A percentile compares a stretch with the other conserved stretches of the same genome.
These are phyloP conservation scores for Scheffersomyces lignosus DNA, from an alignment of 805 yeast genomes.

Conservation along the genomic window DNA sequence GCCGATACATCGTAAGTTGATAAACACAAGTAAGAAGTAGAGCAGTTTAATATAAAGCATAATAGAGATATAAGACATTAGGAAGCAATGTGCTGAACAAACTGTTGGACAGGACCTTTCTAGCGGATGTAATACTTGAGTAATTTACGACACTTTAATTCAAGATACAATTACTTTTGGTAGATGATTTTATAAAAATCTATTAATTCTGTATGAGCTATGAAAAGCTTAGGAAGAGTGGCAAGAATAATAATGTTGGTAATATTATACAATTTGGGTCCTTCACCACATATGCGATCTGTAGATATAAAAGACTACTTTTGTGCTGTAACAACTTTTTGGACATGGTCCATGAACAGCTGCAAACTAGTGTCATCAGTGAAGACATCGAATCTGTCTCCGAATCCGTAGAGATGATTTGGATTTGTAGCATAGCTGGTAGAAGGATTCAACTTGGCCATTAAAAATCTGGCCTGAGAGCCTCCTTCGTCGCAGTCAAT, in stretches of 20 bases:
- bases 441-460: constrained; percentile 69
- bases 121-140: no score
- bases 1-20: background rate
- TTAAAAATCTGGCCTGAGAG: constrained; percentile 69
- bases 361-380: constrained; percentile 64
- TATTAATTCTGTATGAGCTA: no score
- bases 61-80: background rate
- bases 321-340: constrained; percentile 27
- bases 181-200: no score
- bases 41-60: background rate
- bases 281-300: no score
- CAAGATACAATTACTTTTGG: no score
- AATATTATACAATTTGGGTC: no score
- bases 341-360: constrained; percentile 55
- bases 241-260: no score
- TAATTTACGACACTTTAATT: no score
- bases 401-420: constrained; percentile 24
- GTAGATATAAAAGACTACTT: constrained; percentile 5
- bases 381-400: constrained; percentile 35
- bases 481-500: constrained; percentile 77
- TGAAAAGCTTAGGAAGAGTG: no score
- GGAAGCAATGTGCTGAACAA: background rate
- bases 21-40: background rate
- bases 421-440: constrained; percentile 50
- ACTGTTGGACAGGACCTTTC: no score